These are phyloP conservation scores for Candida insectalens DNA, from an alignment of 805 yeast genomes.

Conservation along the genomic window DNA sequence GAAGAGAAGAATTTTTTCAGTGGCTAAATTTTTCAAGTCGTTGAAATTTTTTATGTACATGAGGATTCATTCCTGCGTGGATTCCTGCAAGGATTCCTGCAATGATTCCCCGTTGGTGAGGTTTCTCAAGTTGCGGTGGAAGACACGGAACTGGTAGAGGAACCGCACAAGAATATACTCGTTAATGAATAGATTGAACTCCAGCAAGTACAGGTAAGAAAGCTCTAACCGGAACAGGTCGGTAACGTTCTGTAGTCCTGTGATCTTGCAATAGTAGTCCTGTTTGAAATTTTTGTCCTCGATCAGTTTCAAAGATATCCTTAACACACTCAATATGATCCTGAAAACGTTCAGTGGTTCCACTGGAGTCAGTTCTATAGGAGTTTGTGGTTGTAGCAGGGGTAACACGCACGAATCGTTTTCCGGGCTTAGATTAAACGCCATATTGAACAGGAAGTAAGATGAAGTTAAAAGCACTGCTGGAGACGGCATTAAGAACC, in stretches of 20 bases:
- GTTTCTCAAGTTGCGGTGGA: conserved; percentile 1
- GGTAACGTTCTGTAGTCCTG: conserved; percentile 29
- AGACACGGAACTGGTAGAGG: conserved; percentile 19
- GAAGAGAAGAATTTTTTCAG: no score
- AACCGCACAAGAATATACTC: conserved; percentile 25
- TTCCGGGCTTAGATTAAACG: conserved; percentile 18
- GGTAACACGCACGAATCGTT: conserved; percentile 4
- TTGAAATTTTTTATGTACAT: no score
- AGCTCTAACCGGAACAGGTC: conserved; percentile 32
- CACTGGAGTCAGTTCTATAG: conserved; percentile 20
- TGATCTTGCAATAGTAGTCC: conserved; percentile 31
- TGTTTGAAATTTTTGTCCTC: conserved; percentile 38
- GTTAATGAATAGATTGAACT: conserved; percentile 31
- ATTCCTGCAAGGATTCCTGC: no score
- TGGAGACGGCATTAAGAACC: conserved; percentile 21
- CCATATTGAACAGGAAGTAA: conserved; percentile 20
- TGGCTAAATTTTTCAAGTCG: not conserved
- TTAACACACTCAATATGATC: conserved; percentile 27
- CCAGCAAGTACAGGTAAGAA: conserved; percentile 30
- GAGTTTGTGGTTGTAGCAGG: conserved; percentile 3
- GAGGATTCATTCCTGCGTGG: no score
- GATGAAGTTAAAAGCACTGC: conserved; percentile 23
- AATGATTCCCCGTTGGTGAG: no score
- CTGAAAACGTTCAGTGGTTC: conserved; percentile 30
- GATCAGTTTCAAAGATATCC: conserved; percentile 31